Base-by-base conservation (phyloP, 805 yeast species). In the Kazachstania bromeliacearum region DNA sequence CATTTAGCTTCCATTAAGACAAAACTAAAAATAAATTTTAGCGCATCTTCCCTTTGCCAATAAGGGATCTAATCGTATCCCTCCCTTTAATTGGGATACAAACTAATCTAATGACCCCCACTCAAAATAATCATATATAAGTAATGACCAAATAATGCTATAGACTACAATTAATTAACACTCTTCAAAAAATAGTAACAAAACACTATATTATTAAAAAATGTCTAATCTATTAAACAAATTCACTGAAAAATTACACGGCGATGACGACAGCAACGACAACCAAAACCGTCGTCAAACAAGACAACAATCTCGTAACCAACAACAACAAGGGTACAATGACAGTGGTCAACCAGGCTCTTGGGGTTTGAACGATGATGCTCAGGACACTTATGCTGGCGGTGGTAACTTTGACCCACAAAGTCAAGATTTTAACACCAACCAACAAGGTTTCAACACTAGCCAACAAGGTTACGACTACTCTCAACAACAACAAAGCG, bases 201-300 rank as follows among this genome's bases (percentile, higher is more conserved):
- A n/a, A n/a, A n/a, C n/a, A n/a, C n/a, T n/a, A n/a, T n/a, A n/a
- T n/a, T n/a, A 10, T 23, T n/a, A 22, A 22, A 14, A 24, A 30
- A 57, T 57, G 62, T 55, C 62, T 21, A 54, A 55, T 33, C 36
- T 55, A 41, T 31, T 57, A 25, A 56, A 55, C 46, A 57, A 56
- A 34, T 41, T 57, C 15, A 39, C 55, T 19, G 62, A 56, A 28
- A 56, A 57, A 31, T 36, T 56, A 29, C 50, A 53, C 29, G 51
- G 55, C 17, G 45, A 47, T 33, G 47, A 47, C 28, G 37, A 46
- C 23, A 40, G 44, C 14, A 35, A 40, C 27, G 26, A 33, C 19
- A 37, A 36, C 17, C 35, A 38, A 19, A 33, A 35, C 20, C 33
- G 31, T 13, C 37, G 35, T 9, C 41, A 31, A 23, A 26, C 31